Percentiles rank a stretch among this genome's conserved stretches.
Evolutionary conservation across 2,329 filamentous ascomycete species (phyloP).

Genomic region (Trichoderma sp.): DNA sequence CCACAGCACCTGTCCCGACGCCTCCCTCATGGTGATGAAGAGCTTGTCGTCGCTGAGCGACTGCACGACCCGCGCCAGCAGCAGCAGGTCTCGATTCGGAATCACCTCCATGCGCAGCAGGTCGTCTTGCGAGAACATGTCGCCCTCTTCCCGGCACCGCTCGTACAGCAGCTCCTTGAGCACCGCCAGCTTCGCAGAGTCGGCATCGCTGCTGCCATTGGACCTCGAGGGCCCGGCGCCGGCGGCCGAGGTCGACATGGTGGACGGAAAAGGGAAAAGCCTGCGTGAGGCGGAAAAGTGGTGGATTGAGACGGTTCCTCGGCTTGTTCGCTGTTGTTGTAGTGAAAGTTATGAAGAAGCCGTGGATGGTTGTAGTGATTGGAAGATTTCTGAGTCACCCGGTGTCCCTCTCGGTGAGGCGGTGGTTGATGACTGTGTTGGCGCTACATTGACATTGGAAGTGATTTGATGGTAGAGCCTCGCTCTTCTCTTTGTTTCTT

Average conservation of each 20-base stretch:
- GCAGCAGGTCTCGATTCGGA: slow-evolving; percentile 55
- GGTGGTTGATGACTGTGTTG: background rate
- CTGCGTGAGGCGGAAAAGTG: background rate
- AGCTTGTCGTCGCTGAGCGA: slow-evolving; percentile 61
- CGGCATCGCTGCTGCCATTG: slow-evolving; percentile 34
- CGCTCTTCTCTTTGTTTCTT: background rate
- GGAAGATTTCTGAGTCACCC: background rate
- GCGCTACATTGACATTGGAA: slow-evolving; percentile 6
- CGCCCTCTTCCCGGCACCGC: slow-evolving; percentile 52
- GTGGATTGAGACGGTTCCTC: background rate
- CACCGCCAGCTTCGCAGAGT: slow-evolving; percentile 47
- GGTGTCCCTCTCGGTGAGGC: background rate
- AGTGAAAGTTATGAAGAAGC: background rate
- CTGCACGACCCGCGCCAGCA: slow-evolving; percentile 58
- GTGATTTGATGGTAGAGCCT: background rate
- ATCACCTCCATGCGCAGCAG: slow-evolving; percentile 59
- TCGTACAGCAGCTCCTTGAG: slow-evolving; percentile 61
- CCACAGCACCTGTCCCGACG: slow-evolving; percentile 50
- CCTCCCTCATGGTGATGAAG: slow-evolving; percentile 49
- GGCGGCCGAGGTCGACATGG: slow-evolving; percentile 34
- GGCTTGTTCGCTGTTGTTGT: background rate
- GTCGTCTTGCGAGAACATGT: slow-evolving; percentile 60
- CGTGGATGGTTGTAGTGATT: background rate
- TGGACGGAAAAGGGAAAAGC: background rate
- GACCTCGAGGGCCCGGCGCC: slow-evolving; percentile 24